Conservation (phyloP, 805 yeast species). For the Kazachstania viticola region DNA sequence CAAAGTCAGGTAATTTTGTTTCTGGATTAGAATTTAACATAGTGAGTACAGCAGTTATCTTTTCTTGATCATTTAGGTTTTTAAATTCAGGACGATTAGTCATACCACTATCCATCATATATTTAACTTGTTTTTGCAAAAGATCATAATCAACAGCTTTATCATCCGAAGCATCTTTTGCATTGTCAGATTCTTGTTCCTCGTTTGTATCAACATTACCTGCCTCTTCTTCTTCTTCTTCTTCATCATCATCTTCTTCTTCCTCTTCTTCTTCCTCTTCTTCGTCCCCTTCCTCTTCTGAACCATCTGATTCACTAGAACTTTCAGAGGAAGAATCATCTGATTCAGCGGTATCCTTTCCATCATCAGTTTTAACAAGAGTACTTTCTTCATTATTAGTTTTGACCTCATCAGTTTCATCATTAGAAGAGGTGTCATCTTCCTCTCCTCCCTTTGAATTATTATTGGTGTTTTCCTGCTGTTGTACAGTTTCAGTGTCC, state of each 20-base stretch:
- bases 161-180: conserved; percentile 1
- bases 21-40: conserved; percentile 25
- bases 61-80: conserved; percentile 28
- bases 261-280: conserved; percentile 8
- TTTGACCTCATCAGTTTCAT: too few relatives aligned
- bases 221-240: conserved; percentile 6
- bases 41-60: conserved; percentile 20
- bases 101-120: conserved; percentile 20
- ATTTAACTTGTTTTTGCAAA: conserved; percentile 22
- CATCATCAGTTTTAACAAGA: too few relatives aligned
- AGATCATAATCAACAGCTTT: conserved; percentile 17
- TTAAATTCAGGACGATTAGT: conserved; percentile 24
- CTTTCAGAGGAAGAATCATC: too few relatives aligned
- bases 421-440: not conserved
- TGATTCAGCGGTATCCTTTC: too few relatives aligned
- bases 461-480: too few relatives aligned
- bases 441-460: conserved; percentile 1
- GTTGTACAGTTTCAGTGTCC: too few relatives aligned
- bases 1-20: conserved; percentile 26
- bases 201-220: not conserved
- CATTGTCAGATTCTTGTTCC: conserved; percentile 2
- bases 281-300: conserved; percentile 2
- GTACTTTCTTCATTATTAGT: too few relatives aligned
- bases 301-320: too few relatives aligned
- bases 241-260: conserved; percentile 5